Percentiles rank a stretch among this genome's conserved stretches.
These are phyloP conservation scores for Hypholoma fasciculare DNA, from an alignment of 768 basidiomycete species.

Conservation along the genomic window DNA sequence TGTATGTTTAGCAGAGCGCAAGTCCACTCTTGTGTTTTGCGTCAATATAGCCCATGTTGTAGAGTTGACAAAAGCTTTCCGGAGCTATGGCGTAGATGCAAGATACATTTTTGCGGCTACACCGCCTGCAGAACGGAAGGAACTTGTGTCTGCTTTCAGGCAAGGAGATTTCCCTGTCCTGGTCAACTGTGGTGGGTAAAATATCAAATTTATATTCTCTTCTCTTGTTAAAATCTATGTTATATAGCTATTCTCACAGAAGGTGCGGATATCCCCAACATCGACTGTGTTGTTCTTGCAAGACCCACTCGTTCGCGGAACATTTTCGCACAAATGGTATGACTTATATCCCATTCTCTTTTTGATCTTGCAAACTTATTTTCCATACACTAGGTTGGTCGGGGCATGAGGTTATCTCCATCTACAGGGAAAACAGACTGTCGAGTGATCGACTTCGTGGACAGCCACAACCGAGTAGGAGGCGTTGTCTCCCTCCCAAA, in stretches of 20 bases:
- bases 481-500: slow-evolving; percentile 81
- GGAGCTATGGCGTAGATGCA: slow-evolving; percentile 79
- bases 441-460: slow-evolving; percentile 89
- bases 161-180: slow-evolving; percentile 79
- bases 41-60: slow-evolving; percentile 82
- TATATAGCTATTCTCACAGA: slow-evolving; percentile 81
- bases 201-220: not conserved
- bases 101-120: slow-evolving; percentile 77
- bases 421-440: slow-evolving; percentile 81
- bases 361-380: not conserved
- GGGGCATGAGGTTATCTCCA: slow-evolving; percentile 88
- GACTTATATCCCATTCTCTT: not conserved
- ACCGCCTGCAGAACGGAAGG: slow-evolving; percentile 58
- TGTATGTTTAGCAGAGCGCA: slow-evolving; percentile 50
- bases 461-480: slow-evolving; percentile 62
- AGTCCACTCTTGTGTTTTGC: slow-evolving; percentile 92
- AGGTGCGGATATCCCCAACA: slow-evolving; percentile 92
- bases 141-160: slow-evolving; percentile 67
- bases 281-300: slow-evolving; percentile 88
- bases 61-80: slow-evolving; percentile 71
- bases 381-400: slow-evolving; percentile 65
- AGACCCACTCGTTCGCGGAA: slow-evolving; percentile 89
- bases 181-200: slow-evolving; percentile 75
- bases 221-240: not conserved
- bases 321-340: slow-evolving; percentile 90